These are phyloP conservation scores for Volutella citrinella DNA, from an alignment of 2,329 filamentous ascomycete species.

Conservation along the genomic window DNA sequence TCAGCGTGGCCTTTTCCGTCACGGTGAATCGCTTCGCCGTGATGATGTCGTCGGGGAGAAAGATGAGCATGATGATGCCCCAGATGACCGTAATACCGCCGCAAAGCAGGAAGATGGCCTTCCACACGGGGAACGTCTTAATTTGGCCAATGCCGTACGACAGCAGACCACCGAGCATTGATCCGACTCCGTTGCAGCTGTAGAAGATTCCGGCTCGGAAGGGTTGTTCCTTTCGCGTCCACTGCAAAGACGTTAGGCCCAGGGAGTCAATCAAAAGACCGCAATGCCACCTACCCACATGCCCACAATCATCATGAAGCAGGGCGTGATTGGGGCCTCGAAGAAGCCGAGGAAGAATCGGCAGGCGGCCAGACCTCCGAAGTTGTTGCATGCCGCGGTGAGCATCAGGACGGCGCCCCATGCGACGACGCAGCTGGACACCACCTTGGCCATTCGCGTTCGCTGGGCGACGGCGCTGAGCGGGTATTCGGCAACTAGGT, in stretches of 20 bases:
- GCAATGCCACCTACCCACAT: no score
- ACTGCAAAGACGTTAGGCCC: no score
- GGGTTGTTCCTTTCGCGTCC: conserved; percentile 41
- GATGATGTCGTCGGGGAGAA: conserved; percentile 46
- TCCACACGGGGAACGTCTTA: conserved; percentile 41
- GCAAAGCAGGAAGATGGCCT: conserved; percentile 51
- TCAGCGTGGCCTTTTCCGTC: conserved; percentile 41
- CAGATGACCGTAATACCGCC: conserved; percentile 46
- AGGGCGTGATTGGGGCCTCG: conserved; percentile 45
- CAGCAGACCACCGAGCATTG: conserved; percentile 41
- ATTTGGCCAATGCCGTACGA: conserved; percentile 54
- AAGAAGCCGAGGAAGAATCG: conserved; percentile 46
- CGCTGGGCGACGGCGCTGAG: conserved; percentile 33
- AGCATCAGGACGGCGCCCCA: conserved; percentile 40
- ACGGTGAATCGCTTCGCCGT: conserved; percentile 23
- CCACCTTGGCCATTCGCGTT: conserved; percentile 33
- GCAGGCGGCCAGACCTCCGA: conserved; percentile 40
- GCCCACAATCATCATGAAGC: conserved; percentile 48
- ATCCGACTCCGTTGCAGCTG: conserved; percentile 39
- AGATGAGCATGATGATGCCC: conserved; percentile 39
- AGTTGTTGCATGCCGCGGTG: conserved; percentile 39
- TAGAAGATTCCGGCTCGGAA: conserved; percentile 39
- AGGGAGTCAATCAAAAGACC: no score
- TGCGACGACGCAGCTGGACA: conserved; percentile 27
- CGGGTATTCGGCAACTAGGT: conserved; percentile 40